A percentile compares a stretch with the other conserved stretches of the same genome.
Conservation (phyloP, 495 filamentous ascomycete genomes). For the Cladorrhinum samala region DNA sequence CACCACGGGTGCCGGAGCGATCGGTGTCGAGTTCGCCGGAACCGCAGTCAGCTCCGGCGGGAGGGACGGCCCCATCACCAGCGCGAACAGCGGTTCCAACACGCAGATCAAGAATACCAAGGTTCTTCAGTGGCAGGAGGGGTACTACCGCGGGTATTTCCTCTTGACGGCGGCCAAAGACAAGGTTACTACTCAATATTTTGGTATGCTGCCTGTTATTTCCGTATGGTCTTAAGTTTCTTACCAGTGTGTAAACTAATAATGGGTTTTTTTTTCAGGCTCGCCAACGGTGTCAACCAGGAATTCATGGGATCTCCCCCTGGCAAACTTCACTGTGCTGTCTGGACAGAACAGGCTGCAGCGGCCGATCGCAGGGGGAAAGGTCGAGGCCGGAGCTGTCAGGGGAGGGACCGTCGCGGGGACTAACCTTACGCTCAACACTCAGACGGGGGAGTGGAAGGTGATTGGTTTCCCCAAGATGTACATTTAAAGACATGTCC, state of each 20-base stretch:
- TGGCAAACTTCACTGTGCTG: conserved; percentile 58
- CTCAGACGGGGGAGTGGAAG: conserved; percentile 30
- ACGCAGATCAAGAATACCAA: conserved; percentile 44
- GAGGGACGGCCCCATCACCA: conserved; percentile 41
- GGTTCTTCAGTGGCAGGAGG: conserved; percentile 58
- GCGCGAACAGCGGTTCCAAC: conserved; percentile 35
- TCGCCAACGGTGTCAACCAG: conserved; percentile 31
- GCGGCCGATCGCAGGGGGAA: conserved; percentile 42
- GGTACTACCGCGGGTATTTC: conserved; percentile 58
- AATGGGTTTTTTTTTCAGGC: background rate
- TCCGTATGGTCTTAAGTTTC: background rate
- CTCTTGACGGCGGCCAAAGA: conserved; percentile 45
- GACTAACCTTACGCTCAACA: conserved; percentile 46
- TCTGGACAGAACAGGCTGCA: conserved; percentile 47
- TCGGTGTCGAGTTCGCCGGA: conserved; percentile 60
- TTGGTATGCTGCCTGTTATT: conserved; percentile 29
- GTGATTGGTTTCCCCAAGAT: conserved; percentile 14
- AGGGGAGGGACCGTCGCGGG: conserved; percentile 38
- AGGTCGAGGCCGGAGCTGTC: conserved; percentile 37
- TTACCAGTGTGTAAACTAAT: background rate
- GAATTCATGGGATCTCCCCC: conserved; percentile 47
- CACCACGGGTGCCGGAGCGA: conserved; percentile 45
- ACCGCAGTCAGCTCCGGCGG: conserved; percentile 50
- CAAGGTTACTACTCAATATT: conserved; percentile 48
- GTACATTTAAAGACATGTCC: too few species aligned